Conservation (phyloP, 1,284 basidiomycete genomes). For the Ceratobasidium sp. region DNA sequence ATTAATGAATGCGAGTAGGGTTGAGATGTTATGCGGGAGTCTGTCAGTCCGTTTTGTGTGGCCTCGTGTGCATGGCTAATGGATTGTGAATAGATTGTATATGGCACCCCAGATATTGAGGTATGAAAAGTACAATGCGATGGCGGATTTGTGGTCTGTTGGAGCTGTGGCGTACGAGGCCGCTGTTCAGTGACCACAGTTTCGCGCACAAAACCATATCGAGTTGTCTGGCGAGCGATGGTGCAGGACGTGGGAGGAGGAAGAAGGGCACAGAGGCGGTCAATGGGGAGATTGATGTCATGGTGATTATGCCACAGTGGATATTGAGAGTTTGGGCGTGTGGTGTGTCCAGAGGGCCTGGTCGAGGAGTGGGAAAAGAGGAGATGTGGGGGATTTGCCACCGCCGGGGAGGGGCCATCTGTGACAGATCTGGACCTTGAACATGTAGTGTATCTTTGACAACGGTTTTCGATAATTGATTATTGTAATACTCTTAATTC, state of each 20-base stretch:
- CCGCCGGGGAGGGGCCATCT: slow-evolving; percentile 33
- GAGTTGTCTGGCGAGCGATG: slow-evolving; percentile 68
- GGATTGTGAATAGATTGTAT: slow-evolving; percentile 75
- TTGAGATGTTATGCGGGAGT: slow-evolving; percentile 97
- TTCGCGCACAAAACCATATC: slow-evolving; percentile 96
- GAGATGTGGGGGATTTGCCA: slow-evolving; percentile 40
- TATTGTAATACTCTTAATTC: no score
- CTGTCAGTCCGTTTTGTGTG: slow-evolving; percentile 70
- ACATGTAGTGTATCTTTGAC: no score
- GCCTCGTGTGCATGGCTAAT: not conserved
- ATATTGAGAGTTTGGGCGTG: slow-evolving; percentile 76
- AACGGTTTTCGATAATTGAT: no score
- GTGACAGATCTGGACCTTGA: no score
- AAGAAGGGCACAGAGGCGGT: slow-evolving; percentile 23
- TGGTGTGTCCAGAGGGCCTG: slow-evolving; percentile 48
- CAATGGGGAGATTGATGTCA: slow-evolving; percentile 74
- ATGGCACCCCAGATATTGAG: slow-evolving; percentile 99
- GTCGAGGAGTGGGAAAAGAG: slow-evolving; percentile 30
- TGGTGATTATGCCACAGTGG: slow-evolving; percentile 81
- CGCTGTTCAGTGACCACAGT: slow-evolving; percentile 92
- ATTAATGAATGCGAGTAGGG: slow-evolving; percentile 92
- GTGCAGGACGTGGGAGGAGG: slow-evolving; percentile 30
- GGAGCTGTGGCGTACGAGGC: slow-evolving; percentile 98
- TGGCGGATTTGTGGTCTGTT: slow-evolving; percentile 98
- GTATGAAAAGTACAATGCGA: slow-evolving; percentile 98